Evolutionary conservation across 768 basidiomycete species (phyloP).

Genomic region (Coprinopsis cinerea): DNA sequence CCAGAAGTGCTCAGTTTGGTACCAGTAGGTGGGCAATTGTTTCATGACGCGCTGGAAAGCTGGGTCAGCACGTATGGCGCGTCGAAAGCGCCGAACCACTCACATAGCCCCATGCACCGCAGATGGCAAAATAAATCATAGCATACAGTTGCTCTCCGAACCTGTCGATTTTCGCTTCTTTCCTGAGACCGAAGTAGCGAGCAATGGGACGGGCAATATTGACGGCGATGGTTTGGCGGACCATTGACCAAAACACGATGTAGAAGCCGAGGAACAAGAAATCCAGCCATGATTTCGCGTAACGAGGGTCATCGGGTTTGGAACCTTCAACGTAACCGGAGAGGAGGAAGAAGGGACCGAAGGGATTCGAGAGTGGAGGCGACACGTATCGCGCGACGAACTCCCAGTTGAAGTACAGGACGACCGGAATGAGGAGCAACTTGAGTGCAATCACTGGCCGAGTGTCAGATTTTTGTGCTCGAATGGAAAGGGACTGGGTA

Average conservation of each 20-base stretch:
- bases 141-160: slow-evolving; percentile 95
- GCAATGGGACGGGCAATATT: slow-evolving; percentile 65
- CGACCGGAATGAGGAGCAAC: slow-evolving; percentile 52
- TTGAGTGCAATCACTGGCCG: slow-evolving; percentile 57
- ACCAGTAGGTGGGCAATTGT: slow-evolving; percentile 81
- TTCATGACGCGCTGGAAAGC: slow-evolving; percentile 69
- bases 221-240: slow-evolving; percentile 71
- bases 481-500: not conserved
- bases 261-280: slow-evolving; percentile 76
- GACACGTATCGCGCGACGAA: slow-evolving; percentile 39
- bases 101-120: slow-evolving; percentile 75
- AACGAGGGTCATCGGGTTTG: slow-evolving; percentile 49
- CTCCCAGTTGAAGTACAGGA: slow-evolving; percentile 65
- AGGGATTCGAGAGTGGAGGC: slow-evolving; percentile 59
- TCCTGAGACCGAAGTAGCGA: slow-evolving; percentile 62
- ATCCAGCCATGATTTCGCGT: slow-evolving; percentile 71
- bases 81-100: slow-evolving; percentile 25
- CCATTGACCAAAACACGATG: slow-evolving; percentile 83
- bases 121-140: slow-evolving; percentile 66
- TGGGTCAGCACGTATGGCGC: slow-evolving; percentile 4
- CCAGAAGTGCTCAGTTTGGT: slow-evolving; percentile 80
- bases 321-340: slow-evolving; percentile 56
- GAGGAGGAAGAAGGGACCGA: slow-evolving; percentile 64
- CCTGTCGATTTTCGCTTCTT: slow-evolving; percentile 61
- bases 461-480: not conserved